Base-by-base conservation (phyloP, 768 basidiomycete species). In the Naganishia antarctica region DNA sequence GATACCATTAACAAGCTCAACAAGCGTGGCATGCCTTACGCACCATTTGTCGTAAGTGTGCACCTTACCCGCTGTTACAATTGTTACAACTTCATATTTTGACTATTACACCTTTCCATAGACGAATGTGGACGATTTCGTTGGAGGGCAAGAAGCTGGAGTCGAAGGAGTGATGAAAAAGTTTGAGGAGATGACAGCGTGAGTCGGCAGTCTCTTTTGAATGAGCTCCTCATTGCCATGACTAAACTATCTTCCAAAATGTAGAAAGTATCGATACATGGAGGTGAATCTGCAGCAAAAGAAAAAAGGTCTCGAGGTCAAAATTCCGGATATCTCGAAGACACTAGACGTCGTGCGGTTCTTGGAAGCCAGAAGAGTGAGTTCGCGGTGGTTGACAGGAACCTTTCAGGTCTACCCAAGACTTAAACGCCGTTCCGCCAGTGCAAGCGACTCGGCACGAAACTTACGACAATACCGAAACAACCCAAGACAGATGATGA, bases 181-280 rank as follows among this genome's bases (percentile, higher is more conserved):
- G 45, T 88, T 97, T 73, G 90, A 96, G 74, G 91, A 94, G 79
- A 91, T 90, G 25, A 83, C 96, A 77, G 89, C 92, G 93, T 97
- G 80, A 79, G 92, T 80, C 7, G 15, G 8, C 8, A 37, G 12
- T 29, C 21, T 15, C 62, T 44, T 62, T 41, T 34, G 37, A 41
- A 58, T 34, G 50, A 40, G 29, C 5, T 44, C 8, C 6, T n/a
- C 43, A 15, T 7, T 44, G n/a, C 43, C 37, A 40, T 7, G 8
- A 16, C 18, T 44, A 21, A 41, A 4, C 4, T 60, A 8, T 18
- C 13, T 18, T 11, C 59, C 25, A 31, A 40, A 21, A 18, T 58
- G 7, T 80, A 99, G 94, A 71, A 98, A 99, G 82, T 98, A 99
- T 81, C 88, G 89, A 53, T 97, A 94, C 79, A 98, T 99, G 94